Base-by-base conservation (phyloP, 2,329 filamentous ascomycete species). In the Elsinoe necatrix region DNA sequence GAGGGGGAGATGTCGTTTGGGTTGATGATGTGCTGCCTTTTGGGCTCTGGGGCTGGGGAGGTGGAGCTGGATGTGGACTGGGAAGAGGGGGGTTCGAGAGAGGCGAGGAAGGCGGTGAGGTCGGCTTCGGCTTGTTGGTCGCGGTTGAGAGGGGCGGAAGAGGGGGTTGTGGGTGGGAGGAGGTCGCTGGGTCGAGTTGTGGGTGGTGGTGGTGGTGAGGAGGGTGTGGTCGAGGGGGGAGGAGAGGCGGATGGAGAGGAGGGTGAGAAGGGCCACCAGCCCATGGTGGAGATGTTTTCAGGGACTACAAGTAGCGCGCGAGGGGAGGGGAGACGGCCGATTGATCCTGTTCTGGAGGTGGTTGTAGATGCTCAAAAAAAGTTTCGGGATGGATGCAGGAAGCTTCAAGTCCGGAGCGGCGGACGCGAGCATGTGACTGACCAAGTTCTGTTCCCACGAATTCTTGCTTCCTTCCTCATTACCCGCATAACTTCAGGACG, bases 101-200 rank as follows among this genome's bases (percentile, higher is more conserved):
- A 74, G 60, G 75, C 73, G 56, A 82, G 71, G 54, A 83, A 72
- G 58, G 74, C 70, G 59, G 76, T 72, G 63, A 82, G 73, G 63
- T 83, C 80, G 52, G 73, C 71, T 60, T 82, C 77, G 61, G 77
- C 75, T 66, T 75, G 69, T 63, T 79, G 75, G 69, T 63, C 73
- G 69, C 59, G 71, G 67, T 63, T 70, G 63, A 56, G 62, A 9
- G 54, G 54, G 5, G 25, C 1, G 16, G 52, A 42, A 18, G 54
- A 27, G 25, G 54, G 59, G 43, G 61, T 66, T 66, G 60, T 52
- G 39, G 61, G 39, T 9, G 54, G 55, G 52, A 60, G 41, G 60
- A 45, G 41, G 12, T 42, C 31, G 35, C 54, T 56, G 41, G 34
- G 35, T 42, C 21, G 41, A 9, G 18, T 45, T 14, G 41, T 25